Percentiles rank a stretch among this genome's conserved stretches.
Conservation (phyloP, 2,329 filamentous ascomycete species). For the Tolypocladium pustulatum region DNA sequence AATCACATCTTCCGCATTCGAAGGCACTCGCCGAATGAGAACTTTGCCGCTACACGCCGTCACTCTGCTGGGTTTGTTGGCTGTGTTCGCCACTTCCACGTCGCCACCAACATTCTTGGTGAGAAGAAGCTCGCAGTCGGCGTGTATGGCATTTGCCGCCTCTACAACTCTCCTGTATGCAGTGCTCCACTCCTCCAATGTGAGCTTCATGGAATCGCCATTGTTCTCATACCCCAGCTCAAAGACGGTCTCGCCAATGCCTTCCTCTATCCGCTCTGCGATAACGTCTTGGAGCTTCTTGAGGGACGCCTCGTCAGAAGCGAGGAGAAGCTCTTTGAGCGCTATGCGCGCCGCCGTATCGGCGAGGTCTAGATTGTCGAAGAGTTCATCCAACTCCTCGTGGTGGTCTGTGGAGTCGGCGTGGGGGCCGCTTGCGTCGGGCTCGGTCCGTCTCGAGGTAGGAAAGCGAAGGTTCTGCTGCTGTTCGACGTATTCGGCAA, state of each 20-base stretch:
- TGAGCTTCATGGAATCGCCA: slow-evolving; percentile 73
- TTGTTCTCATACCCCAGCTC: slow-evolving; percentile 88
- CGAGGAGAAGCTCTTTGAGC: slow-evolving; percentile 68
- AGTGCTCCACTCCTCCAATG: slow-evolving; percentile 61
- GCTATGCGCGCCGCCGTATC: slow-evolving; percentile 59
- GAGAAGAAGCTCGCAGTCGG: slow-evolving; percentile 72
- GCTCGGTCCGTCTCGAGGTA: slow-evolving; percentile 16
- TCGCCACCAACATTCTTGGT: slow-evolving; percentile 83
- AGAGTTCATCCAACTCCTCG: slow-evolving; percentile 83
- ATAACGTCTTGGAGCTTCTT: slow-evolving; percentile 56
- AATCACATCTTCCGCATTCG: slow-evolving; percentile 74
- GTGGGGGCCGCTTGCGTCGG: slow-evolving; percentile 16
- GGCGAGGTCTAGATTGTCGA: slow-evolving; percentile 74
- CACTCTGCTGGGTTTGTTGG: slow-evolving; percentile 48
- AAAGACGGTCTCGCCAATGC: slow-evolving; percentile 81
- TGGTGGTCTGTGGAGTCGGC: slow-evolving; percentile 39
- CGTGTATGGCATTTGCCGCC: slow-evolving; percentile 54
- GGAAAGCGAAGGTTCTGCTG: slow-evolving; percentile 70
- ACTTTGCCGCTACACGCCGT: slow-evolving; percentile 76
- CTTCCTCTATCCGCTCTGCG: slow-evolving; percentile 63
- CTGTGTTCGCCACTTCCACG: slow-evolving; percentile 54
- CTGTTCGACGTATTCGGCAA: slow-evolving; percentile 93
- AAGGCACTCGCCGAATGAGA: slow-evolving; percentile 65
- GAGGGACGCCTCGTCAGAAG: slow-evolving; percentile 47
- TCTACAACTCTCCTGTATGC: slow-evolving; percentile 56